Base-by-base conservation (phyloP, 139 green algal genomes). In the Haematococcus lacustris region DNA sequence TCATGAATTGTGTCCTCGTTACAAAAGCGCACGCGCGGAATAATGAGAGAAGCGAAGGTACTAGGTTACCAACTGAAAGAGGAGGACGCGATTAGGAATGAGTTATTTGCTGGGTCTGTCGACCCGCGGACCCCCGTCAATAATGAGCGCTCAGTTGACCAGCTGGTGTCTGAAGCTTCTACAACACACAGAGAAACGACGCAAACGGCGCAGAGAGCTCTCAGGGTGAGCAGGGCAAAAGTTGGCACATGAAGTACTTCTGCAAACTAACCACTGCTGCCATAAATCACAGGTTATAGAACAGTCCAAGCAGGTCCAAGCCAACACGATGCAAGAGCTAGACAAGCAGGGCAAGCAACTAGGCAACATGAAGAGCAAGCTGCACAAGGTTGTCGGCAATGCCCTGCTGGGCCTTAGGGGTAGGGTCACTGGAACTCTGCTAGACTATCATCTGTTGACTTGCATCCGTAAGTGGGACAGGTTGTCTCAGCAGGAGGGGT, bases 291-390 rank as follows among this genome's bases (percentile, higher is more conserved):
- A n/a, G 62, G 37, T 38, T 34, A 21, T 87, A 21, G 70, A 85
- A 62, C 75, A 87, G 38, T 80, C 68, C 23, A 79, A 83, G 62
- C 64, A 85, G 73, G 63, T 87, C 2, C 78, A 85, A 64, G 71
- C 63, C 2, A 66, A 69, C 1, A 87, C 76, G 1, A 33, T 80
- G 57, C 35, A 38, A 40, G 63, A 76, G 35, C 64, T 87, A 32
- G 50, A 75, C 28, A 34, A 64, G 23, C 82, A 87, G 68, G 65
- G 71, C n/a, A 43, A 76, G 26, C 75, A 79, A 34, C 82, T 87
- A 68, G 21, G 67, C 38, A 38, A 71, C 26, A 75, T 87, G 50
- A 60, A 68, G 33, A 26, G 61, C 17, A 67, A 73, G 38, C 76
- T 87, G 38, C 51, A 84, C 62, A 71, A 75, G 37, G 75, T 87